Conservation (phyloP, 2,329 filamentous ascomycete genomes). For the Sordariomycetes sp. region DNA sequence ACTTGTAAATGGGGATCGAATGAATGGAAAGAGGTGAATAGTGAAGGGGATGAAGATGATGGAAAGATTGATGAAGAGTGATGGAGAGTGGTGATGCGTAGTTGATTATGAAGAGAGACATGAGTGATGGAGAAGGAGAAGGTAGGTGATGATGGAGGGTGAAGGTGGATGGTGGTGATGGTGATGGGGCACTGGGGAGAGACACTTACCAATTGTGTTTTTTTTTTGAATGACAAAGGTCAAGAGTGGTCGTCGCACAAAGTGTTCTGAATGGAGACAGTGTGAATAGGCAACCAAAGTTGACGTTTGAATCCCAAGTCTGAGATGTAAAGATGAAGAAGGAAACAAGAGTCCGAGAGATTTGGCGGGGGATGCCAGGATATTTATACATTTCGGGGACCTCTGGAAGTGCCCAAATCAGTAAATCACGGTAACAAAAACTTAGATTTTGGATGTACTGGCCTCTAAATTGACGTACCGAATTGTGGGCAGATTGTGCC, state of each 20-base stretch:
- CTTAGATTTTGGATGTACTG: too few species aligned
- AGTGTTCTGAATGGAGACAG: background rate
- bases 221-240: background rate
- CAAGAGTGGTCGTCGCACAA: background rate
- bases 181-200: background rate
- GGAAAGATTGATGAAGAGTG: background rate
- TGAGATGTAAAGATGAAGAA: conserved; percentile 8
- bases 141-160: background rate
- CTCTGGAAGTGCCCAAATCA: too few species aligned
- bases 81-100: background rate
- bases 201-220: background rate
- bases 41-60: background rate
- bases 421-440: background rate
- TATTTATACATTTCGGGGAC: background rate
- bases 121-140: background rate
- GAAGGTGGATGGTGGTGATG: background rate
- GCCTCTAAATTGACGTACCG: too few species aligned
- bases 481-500: too few species aligned
- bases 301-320: background rate
- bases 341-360: conserved; percentile 6
- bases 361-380: background rate
- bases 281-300: background rate
- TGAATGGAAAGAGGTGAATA: background rate
- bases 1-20: background rate
- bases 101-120: background rate